Percentiles rank a stretch among this genome's conserved stretches.
These are phyloP conservation scores for Pseudogymnoascus sp. DNA, from an alignment of 2,329 filamentous ascomycete genomes.

Conservation along the genomic window DNA sequence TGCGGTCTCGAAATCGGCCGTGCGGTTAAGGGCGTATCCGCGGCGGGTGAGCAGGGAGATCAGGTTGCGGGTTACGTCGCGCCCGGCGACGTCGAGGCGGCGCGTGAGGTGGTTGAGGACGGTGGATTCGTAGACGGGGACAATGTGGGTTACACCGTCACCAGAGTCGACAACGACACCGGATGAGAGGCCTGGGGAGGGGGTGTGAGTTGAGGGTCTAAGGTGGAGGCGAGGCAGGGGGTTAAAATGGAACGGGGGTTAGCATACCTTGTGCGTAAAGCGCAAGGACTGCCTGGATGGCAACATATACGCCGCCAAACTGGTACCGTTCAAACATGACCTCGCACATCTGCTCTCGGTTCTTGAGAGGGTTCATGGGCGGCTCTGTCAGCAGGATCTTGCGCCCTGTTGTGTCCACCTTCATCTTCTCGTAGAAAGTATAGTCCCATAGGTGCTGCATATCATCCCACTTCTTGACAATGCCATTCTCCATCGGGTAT, in stretches of 20 bases:
- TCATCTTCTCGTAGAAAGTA: slow-evolving; percentile 96
- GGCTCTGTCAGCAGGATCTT: slow-evolving; percentile 98
- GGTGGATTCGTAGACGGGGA: slow-evolving; percentile 96
- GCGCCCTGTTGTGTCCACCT: slow-evolving; percentile 78
- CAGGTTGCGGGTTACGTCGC: slow-evolving; percentile 96
- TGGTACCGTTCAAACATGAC: slow-evolving; percentile 98
- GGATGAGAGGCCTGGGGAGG: slow-evolving; percentile 60
- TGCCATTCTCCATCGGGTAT: slow-evolving; percentile 99
- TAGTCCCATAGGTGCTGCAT: slow-evolving; percentile 99
- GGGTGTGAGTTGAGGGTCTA: not conserved
- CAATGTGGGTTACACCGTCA: slow-evolving; percentile 96
- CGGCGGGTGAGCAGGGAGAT: slow-evolving; percentile 89
- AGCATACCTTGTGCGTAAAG: slow-evolving; percentile 83
- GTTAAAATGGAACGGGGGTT: not conserved
- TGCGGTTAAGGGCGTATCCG: slow-evolving; percentile 94
- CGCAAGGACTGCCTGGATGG: slow-evolving; percentile 92
- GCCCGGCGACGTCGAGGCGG: slow-evolving; percentile 87
- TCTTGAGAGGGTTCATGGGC: slow-evolving; percentile 94
- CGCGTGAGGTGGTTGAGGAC: slow-evolving; percentile 95
- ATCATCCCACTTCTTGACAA: slow-evolving; percentile 99
- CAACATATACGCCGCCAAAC: slow-evolving; percentile 95
- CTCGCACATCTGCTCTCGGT: slow-evolving; percentile 95
- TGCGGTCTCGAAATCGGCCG: slow-evolving; percentile 97
- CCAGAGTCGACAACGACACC: slow-evolving; percentile 98
- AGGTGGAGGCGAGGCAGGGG: not conserved